Evolutionary conservation across 2,329 filamentous ascomycete species (phyloP).

Genomic region (Metarhizium brunneum): DNA sequence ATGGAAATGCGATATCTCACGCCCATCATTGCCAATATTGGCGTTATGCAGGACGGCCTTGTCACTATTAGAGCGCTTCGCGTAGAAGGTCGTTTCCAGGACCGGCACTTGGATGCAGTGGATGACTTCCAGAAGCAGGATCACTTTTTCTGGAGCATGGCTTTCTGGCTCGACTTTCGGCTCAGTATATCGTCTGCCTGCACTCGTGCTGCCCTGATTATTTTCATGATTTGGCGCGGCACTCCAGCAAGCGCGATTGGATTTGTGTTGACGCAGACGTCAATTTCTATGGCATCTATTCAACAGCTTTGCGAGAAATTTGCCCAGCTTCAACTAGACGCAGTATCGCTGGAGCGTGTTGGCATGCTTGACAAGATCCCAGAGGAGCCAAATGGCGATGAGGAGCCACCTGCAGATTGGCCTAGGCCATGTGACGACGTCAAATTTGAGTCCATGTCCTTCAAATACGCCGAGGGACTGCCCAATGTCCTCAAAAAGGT

Average conservation of each 20-base stretch:
- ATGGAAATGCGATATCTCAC: conserved; percentile 86
- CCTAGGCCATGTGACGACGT: conserved; percentile 64
- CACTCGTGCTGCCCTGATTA: conserved; percentile 64
- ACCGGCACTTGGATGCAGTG: conserved; percentile 68
- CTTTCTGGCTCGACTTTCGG: conserved; percentile 75
- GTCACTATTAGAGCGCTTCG: conserved; percentile 80
- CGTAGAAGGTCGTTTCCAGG: conserved; percentile 70
- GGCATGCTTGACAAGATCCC: conserved; percentile 74
- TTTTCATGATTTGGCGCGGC: conserved; percentile 65
- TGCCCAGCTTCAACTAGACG: conserved; percentile 82
- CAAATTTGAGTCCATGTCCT: conserved; percentile 65
- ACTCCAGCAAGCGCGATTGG: conserved; percentile 71
- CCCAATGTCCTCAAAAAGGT: conserved; percentile 63
- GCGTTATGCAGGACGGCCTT: conserved; percentile 74
- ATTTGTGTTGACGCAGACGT: conserved; percentile 60
- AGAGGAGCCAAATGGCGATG: conserved; percentile 58
- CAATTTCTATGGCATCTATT: conserved; percentile 25
- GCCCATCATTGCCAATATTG: conserved; percentile 87
- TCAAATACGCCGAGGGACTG: conserved; percentile 70
- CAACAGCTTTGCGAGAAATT: conserved; percentile 65
- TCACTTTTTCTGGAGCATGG: conserved; percentile 88
- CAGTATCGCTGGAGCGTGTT: conserved; percentile 81
- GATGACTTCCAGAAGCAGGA: conserved; percentile 92
- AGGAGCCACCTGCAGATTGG: conserved; percentile 68
- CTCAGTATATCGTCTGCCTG: conserved; percentile 53